These are phyloP conservation scores for Thozetella sp. DNA, from an alignment of 495 filamentous ascomycete genomes.

Conservation along the genomic window DNA sequence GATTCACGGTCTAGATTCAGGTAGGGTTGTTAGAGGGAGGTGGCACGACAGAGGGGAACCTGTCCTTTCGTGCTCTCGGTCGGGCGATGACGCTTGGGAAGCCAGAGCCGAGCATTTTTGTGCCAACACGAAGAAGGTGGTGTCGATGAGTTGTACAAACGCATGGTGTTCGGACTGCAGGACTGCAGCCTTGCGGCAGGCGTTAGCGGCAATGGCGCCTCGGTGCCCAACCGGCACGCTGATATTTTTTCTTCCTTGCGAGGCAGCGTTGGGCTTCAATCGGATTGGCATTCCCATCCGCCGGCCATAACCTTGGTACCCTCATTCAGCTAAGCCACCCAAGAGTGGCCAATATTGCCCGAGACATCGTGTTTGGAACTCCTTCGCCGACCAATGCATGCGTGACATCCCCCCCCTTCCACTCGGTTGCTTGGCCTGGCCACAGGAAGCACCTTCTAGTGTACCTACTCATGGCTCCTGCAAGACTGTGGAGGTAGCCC, in stretches of 20 bases:
- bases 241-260: constrained; percentile 1
- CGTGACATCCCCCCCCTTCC: not conserved
- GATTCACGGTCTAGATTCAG: constrained; percentile 10
- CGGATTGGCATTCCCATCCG: constrained; percentile 27
- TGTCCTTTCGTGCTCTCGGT: not conserved
- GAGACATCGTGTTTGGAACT: not conserved
- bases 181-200: constrained; percentile 29
- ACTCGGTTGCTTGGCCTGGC: not conserved
- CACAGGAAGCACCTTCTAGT: not conserved
- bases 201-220: constrained; percentile 40
- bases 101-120: constrained; percentile 8
- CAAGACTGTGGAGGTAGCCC: not conserved
- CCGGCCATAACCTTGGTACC: not conserved
- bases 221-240: constrained; percentile 46
- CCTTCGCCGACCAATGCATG: not conserved
- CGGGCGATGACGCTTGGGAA: not conserved
- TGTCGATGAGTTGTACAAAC: constrained; percentile 53
- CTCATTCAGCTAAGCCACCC: not conserved
- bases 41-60: not conserved
- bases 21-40: constrained; percentile 9
- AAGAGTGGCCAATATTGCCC: not conserved
- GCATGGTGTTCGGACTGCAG: constrained; percentile 22
- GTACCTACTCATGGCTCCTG: not conserved
- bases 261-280: constrained; percentile 31
- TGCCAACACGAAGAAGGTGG: constrained; percentile 16